A percentile compares a stretch with the other conserved stretches of the same genome.
phyloP scores from a whole-genome alignment of 2,329 filamentous ascomycete genomes.

The Monosporascus cannonballus region DNA sequence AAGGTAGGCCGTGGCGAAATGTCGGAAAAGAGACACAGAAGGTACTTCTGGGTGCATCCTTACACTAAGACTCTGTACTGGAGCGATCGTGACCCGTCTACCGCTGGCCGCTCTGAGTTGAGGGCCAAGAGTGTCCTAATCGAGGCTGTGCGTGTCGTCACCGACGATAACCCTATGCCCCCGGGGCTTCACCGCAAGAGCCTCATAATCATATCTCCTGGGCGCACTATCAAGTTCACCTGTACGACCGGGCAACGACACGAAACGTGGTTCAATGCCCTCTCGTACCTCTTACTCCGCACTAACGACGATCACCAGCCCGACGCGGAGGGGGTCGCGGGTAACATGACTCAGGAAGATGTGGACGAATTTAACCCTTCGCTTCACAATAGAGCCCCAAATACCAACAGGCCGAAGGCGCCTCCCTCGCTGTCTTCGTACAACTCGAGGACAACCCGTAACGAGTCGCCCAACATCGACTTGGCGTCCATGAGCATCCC shows the following conservation, averaged over 20 bases:
- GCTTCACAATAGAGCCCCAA: slow-evolving; percentile 33
- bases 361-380: slow-evolving; percentile 78
- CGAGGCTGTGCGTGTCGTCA: slow-evolving; percentile 84
- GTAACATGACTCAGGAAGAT: slow-evolving; percentile 54
- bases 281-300: slow-evolving; percentile 85
- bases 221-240: slow-evolving; percentile 86
- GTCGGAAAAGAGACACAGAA: slow-evolving; percentile 82
- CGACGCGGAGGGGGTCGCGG: slow-evolving; percentile 53
- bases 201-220: slow-evolving; percentile 81
- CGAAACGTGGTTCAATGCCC: slow-evolving; percentile 97
- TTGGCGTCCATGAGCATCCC: slow-evolving; percentile 44
- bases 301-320: slow-evolving; percentile 59
- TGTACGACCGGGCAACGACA: slow-evolving; percentile 90
- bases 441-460: slow-evolving; percentile 65
- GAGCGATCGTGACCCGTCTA: slow-evolving; percentile 84
- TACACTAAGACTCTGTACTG: slow-evolving; percentile 96
- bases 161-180: slow-evolving; percentile 91
- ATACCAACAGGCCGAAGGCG: slow-evolving; percentile 44
- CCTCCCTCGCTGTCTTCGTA: slow-evolving; percentile 71
- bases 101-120: slow-evolving; percentile 69
- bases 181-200: slow-evolving; percentile 94
- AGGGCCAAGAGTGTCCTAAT: slow-evolving; percentile 86
- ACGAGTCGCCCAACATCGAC: slow-evolving; percentile 52
- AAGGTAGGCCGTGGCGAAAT: slow-evolving; percentile 85
- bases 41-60: slow-evolving; percentile 99